These are phyloP conservation scores for Pyrenula aspistea DNA, from an alignment of 495 filamentous ascomycete genomes.

Conservation along the genomic window DNA sequence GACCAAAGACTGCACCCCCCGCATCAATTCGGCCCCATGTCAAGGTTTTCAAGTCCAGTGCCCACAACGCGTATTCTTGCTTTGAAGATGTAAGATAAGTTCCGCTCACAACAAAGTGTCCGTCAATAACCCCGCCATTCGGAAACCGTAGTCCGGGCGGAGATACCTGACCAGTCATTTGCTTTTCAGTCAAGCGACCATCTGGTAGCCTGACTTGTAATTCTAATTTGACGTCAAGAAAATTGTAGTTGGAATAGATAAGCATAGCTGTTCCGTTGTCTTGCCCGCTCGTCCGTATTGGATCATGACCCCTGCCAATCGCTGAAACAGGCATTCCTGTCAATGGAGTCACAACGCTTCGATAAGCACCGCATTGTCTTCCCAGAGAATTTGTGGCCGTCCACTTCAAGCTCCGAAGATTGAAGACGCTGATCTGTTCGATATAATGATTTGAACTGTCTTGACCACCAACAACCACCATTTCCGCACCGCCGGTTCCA, in stretches of 20 bases:
- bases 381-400: constrained; percentile 73
- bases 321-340: constrained; percentile 54
- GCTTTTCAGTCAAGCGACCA: constrained; percentile 72
- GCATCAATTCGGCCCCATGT: constrained; percentile 95
- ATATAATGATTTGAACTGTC: constrained; percentile 98
- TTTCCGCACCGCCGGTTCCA: constrained; percentile 85
- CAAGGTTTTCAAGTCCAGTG: constrained; percentile 72
- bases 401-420: constrained; percentile 92
- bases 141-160: constrained; percentile 90
- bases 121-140: constrained; percentile 86
- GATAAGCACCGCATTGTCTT: constrained; percentile 88
- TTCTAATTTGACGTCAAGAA: constrained; percentile 90
- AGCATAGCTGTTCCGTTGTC: constrained; percentile 55
- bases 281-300: constrained; percentile 15
- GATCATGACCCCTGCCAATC: constrained; percentile 39
- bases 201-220: constrained; percentile 78
- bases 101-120: constrained; percentile 91
- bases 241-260: constrained; percentile 99
- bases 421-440: constrained; percentile 96
- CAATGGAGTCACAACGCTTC: constrained; percentile 84
- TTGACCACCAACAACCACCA: constrained; percentile 94
- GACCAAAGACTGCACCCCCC: constrained; percentile 83
- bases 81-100: constrained; percentile 96
- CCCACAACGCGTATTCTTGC: constrained; percentile 97
- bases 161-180: constrained; percentile 76